Evolutionary conservation across 352 stramenopile species (phyloP).

Genomic region (Phytophthora foliorum): DNA sequence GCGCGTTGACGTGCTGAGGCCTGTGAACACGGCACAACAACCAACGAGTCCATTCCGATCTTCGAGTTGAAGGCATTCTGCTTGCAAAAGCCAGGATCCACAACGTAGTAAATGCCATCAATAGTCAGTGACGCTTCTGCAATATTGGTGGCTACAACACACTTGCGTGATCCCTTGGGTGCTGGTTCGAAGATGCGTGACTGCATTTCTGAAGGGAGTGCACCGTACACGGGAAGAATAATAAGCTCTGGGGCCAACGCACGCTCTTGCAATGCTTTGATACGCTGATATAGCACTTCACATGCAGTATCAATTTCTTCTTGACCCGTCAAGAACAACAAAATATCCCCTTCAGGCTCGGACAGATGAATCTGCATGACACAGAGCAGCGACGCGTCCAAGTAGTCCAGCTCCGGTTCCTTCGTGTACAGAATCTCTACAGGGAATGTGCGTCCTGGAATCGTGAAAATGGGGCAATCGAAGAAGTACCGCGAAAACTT

Average conservation of each 20-base stretch:
- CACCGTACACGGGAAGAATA: constrained; percentile 98
- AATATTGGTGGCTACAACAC: constrained; percentile 99
- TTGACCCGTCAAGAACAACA: constrained; percentile 99
- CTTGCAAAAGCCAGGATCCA: constrained; percentile 97
- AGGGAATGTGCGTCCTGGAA: constrained; percentile 98
- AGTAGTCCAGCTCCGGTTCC: constrained; percentile 98
- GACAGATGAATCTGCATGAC: constrained; percentile 99
- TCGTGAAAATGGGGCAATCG: constrained; percentile 98
- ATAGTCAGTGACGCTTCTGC: constrained; percentile 99
- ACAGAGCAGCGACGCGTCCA: constrained; percentile 97
- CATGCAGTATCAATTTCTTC: constrained; percentile 99
- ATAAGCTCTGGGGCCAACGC: constrained; percentile 98
- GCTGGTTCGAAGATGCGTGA: constrained; percentile 99
- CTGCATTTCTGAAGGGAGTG: constrained; percentile 99
- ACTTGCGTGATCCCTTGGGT: constrained; percentile 96
- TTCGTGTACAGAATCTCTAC: constrained; percentile 99
- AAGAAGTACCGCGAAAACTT: constrained; percentile 99
- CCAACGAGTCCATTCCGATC: constrained; percentile 99
- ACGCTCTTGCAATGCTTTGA: constrained; percentile 95
- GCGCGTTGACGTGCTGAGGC: constrained; percentile 98
- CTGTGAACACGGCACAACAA: constrained; percentile 98
- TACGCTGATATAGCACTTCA: constrained; percentile 98
- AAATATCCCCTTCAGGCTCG: constrained; percentile 98
- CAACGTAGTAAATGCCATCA: constrained; percentile 97
- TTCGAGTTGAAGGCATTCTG: constrained; percentile 99